Percentiles rank a stretch among this genome's conserved stretches.
Conservation (phyloP, 768 basidiomycete genomes). For the Inosperma sp. region DNA sequence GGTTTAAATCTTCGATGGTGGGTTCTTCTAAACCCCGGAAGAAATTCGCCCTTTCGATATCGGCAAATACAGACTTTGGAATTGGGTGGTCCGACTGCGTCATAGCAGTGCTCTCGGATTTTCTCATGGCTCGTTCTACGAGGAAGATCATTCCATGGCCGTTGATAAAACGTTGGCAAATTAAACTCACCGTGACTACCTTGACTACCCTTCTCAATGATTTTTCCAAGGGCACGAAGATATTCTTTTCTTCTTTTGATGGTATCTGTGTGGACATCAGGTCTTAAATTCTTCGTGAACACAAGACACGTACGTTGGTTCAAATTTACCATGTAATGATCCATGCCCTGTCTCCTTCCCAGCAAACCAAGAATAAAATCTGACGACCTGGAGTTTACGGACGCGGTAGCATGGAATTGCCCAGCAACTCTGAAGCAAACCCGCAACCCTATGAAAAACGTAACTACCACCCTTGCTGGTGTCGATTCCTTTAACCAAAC, state of each 20-base stretch:
- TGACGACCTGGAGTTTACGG: background rate
- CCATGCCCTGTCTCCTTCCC: background rate
- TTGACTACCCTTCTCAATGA: background rate
- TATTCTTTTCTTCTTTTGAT: background rate
- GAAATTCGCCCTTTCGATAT: background rate
- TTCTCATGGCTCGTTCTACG: no score
- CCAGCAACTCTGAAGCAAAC: background rate
- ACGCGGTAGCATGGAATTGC: background rate
- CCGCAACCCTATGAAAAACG: background rate
- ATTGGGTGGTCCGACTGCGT: background rate
- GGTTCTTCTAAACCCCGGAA: background rate
- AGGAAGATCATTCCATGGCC: no score
- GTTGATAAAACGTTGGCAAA: background rate
- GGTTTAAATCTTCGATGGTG: background rate
- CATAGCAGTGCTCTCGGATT: no score
- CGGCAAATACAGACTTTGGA: background rate
- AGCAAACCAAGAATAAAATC: background rate
- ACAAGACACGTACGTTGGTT: background rate
- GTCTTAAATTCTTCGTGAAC: background rate
- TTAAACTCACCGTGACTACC: background rate
- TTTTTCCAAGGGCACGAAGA: background rate
- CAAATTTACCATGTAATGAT: background rate
- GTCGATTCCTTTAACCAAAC: background rate
- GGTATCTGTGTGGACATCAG: background rate
- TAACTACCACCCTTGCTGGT: background rate